Base-by-base conservation (phyloP, 73 alveolate genomes). In the Paramecium primaurelia region DNA sequence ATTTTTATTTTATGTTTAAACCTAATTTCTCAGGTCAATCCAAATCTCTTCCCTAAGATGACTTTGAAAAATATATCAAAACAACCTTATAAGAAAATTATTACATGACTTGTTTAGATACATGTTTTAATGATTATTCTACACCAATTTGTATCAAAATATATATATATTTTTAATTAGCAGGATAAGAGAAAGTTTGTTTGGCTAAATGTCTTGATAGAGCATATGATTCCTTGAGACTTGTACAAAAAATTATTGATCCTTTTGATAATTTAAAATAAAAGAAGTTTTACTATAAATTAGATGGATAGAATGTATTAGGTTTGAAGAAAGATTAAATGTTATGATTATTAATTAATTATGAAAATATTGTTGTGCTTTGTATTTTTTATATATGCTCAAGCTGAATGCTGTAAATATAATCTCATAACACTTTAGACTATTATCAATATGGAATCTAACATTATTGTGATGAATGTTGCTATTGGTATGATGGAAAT, bases 201-300 rank as follows among this genome's bases (percentile, higher is more conserved):
- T 73, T 73, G 16, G 87, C 87, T 8, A 73, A 73, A 38, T 73
- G 87, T 73, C 26, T 73, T 12, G 87, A 73, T 37, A 73, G 87
- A 73, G 87, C 87, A 18, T 73, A 73, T 16, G 87, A 73, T n/a
- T 73, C 58, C 6, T 40, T 73, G 22, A 32, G 87, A 36, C 7
- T 73, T 5, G 26, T 73, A n/a, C 10, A 73, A n/a, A 73, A 73
- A 38, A 37, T 22, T 5, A 37, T 34, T 16, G 47, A 73, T 37
- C 87, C 87, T 16, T 73, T 73, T 40, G 59, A 73, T 12, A 30
- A 14, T 32, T n/a, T 28, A 4, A 64, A 64, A 32, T 28, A 64
- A 12, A 64, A 28, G 84, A 73, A 73, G 14, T 73, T 30, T 40
- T 73, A 73, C 12, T 37, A 34, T n/a, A 73, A 73, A 73, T 40